Evolutionary conservation across 1,284 basidiomycete species (phyloP).

Genomic region (Sanghuangporus baumii): DNA sequence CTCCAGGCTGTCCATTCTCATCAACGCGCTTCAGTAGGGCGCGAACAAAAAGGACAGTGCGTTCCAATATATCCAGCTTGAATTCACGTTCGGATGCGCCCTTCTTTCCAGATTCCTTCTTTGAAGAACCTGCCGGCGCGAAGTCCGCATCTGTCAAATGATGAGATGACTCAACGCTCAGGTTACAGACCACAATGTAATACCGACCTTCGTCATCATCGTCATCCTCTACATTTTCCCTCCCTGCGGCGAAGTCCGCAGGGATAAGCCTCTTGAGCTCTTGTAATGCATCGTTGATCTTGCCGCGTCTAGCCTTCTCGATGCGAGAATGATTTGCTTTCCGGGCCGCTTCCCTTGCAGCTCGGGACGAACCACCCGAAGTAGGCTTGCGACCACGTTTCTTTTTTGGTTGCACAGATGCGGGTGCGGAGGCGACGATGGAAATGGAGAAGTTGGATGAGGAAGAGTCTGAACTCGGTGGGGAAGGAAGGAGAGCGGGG

Average conservation of each 20-base stretch:
- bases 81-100: slow-evolving; percentile 53
- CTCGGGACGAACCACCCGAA: slow-evolving; percentile 49
- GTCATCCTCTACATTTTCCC: slow-evolving; percentile 26
- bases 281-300: slow-evolving; percentile 76
- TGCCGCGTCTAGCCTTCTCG: slow-evolving; percentile 75
- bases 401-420: slow-evolving; percentile 18
- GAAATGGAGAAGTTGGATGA: not conserved
- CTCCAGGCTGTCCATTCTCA: not conserved
- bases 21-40: slow-evolving; percentile 40
- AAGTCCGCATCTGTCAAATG: not conserved
- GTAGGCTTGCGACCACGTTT: slow-evolving; percentile 64
- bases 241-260: slow-evolving; percentile 32
- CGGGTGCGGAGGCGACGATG: not conserved
- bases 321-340: slow-evolving; percentile 81
- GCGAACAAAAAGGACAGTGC: slow-evolving; percentile 66
- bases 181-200: not conserved
- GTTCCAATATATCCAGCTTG: slow-evolving; percentile 74
- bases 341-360: slow-evolving; percentile 68
- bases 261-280: slow-evolving; percentile 64
- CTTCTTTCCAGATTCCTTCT: not conserved
- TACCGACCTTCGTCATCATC: not conserved
- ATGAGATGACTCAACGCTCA: not conserved
- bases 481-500: not conserved
- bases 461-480: not conserved
- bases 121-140: not conserved